Base-by-base conservation (phyloP, 2,329 filamentous ascomycete species). In the Colletotrichum coccodes region DNA sequence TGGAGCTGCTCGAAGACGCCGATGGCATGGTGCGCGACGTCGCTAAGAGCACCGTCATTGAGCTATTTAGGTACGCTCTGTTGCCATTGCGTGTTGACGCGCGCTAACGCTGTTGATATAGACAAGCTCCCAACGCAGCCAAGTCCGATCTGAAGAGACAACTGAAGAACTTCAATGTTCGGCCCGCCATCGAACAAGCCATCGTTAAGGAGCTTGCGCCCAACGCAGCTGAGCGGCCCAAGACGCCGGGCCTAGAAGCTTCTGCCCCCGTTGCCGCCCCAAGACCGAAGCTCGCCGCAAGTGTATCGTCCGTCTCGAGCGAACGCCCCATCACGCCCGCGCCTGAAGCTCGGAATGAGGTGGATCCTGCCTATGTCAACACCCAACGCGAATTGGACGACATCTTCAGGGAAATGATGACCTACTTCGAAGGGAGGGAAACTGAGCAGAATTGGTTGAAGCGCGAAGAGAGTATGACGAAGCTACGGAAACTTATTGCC, bases 141-240 rank as follows among this genome's bases (percentile, higher is more conserved):
- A 97, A 97, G 79, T 92, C 92, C 2, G 95, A 98, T 76, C 83
- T 98, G 38, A 96, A 96, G 82, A 92, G 90, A 76, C 94, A 97
- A 80, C 85, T 98, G 68, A 91, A 92, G 77, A 90, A 90, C 75
- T 92, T 93, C 79, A 94, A 94, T 75, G 94, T 98, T 57, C 90
- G 95, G 49, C 94, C 94, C 70, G 92, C 94, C 16, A 98, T 97
- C 75, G 92, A 93, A 71, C 88, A 91, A 64, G 91, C 92, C 71
- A 96, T 98, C 70, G 87, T 95, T 52, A 89, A 92, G 63, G 91
- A 92, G 71, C 87, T 97, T 61, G 88, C 87, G 7, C 88, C 91
- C 30, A 79, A 75, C 74, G 21, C 76, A 71, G 74, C 80, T 79
- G 63, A 74, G 68, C 73, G 82, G 72, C 70, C 87, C 71, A 74